Percentiles rank a stretch among this genome's conserved stretches.
phyloP scores from a whole-genome alignment of 2,329 filamentous ascomycete species.

The Arthrinium phaeospermum region DNA sequence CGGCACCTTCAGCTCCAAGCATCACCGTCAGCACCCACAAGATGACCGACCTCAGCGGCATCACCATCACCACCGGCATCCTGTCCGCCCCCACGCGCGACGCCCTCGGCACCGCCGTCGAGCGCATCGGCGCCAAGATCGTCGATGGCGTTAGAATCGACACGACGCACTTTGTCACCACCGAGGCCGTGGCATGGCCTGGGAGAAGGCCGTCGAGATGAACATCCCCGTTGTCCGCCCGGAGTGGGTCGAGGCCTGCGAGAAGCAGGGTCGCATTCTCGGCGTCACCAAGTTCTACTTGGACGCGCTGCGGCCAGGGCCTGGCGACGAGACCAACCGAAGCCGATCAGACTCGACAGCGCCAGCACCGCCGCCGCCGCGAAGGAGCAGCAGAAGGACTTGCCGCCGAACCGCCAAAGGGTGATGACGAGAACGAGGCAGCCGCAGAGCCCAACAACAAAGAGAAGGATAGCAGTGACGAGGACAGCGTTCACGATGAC shows the following conservation, averaged over 20 bases:
- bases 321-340: slow-evolving; percentile 38
- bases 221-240: slow-evolving; percentile 97
- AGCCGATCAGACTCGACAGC: slow-evolving; percentile 19
- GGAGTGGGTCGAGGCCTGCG: slow-evolving; percentile 97
- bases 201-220: slow-evolving; percentile 97
- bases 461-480: slow-evolving; percentile 26
- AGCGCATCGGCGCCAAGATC: slow-evolving; percentile 90
- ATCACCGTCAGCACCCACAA: slow-evolving; percentile 92
- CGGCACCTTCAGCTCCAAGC: slow-evolving; percentile 84
- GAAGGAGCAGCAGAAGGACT: slow-evolving; percentile 36
- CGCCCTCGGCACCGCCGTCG: slow-evolving; percentile 74
- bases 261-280: slow-evolving; percentile 88
- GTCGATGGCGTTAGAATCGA: slow-evolving; percentile 92
- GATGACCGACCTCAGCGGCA: slow-evolving; percentile 96
- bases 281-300: slow-evolving; percentile 96
- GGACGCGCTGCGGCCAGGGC: slow-evolving; percentile 68
- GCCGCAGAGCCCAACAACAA: slow-evolving; percentile 23
- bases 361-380: slow-evolving; percentile 35
- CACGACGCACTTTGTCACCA: slow-evolving; percentile 98
- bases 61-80: slow-evolving; percentile 91
- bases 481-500: slow-evolving; percentile 24
- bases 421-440: slow-evolving; percentile 21
- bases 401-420: slow-evolving; percentile 34
- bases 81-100: slow-evolving; percentile 77
- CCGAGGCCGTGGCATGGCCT: slow-evolving; percentile 84